Evolutionary conservation across 106 monocot species (phyloP).

Genomic region (Platanthera guangdongensis): DNA sequence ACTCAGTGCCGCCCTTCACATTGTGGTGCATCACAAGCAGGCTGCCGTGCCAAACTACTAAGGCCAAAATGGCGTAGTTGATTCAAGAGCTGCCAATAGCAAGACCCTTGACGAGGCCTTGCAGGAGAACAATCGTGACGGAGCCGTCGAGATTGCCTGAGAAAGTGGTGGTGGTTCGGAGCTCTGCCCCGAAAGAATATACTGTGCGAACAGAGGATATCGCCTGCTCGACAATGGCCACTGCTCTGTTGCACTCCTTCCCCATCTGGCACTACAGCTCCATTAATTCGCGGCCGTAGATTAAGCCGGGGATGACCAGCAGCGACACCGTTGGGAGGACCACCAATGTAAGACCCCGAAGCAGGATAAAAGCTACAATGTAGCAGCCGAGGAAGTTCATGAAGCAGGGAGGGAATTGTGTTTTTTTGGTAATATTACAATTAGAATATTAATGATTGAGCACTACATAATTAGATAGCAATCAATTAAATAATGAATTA

Average conservation of each 20-base stretch:
- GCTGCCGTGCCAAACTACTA: conserved; percentile 57
- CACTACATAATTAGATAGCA: no score
- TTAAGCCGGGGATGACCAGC: conserved; percentile 44
- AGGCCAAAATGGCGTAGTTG: conserved; percentile 56
- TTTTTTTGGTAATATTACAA: no score
- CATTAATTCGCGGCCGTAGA: conserved; percentile 31
- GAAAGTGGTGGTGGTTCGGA: conserved; percentile 30
- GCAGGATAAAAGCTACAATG: conserved; percentile 32
- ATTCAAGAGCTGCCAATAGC: conserved; percentile 58
- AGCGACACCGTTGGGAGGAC: conserved; percentile 24
- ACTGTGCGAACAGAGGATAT: conserved; percentile 50
- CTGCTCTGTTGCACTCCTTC: conserved; percentile 33
- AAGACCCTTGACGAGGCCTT: conserved; percentile 50
- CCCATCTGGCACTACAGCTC: conserved; percentile 22
- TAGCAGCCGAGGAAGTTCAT: conserved; percentile 37
- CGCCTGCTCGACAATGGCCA: conserved; percentile 42
- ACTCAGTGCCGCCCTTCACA: conserved; percentile 42
- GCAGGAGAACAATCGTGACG: conserved; percentile 34
- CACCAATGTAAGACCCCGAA: conserved; percentile 48
- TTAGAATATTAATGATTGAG: no score
- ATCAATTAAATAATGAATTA: no score
- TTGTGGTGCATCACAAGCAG: conserved; percentile 50
- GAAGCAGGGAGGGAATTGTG: no score
- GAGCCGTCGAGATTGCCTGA: conserved; percentile 35
- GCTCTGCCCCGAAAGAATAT: conserved; percentile 56